Evolutionary conservation across 768 basidiomycete genomes (phyloP).

Genomic region (Boletales sp.): DNA sequence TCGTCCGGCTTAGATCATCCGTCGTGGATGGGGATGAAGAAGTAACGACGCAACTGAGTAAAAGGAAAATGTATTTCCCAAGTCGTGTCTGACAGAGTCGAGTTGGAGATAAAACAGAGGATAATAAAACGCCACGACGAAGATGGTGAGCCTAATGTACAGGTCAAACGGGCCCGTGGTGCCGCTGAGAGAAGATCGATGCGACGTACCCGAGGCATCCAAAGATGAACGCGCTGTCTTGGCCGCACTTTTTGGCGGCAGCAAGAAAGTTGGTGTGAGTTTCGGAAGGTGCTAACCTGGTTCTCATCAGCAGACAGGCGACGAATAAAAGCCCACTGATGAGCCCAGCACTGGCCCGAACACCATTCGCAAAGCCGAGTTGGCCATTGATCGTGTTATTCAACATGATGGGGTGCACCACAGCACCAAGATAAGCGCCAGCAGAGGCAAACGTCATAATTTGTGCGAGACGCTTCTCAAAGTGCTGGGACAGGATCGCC

Average conservation of each 20-base stretch:
- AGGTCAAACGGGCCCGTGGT: neutral
- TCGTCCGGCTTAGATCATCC: neutral
- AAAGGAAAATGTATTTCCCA: conserved; percentile 49
- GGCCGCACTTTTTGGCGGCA: conserved; percentile 18
- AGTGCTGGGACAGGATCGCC: conserved; percentile 52
- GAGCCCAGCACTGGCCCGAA: conserved; percentile 40
- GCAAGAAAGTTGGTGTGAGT: conserved; percentile 17
- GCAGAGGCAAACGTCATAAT: conserved; percentile 56
- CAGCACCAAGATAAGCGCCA: conserved; percentile 56
- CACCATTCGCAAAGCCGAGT: conserved; percentile 44
- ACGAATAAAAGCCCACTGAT: conserved; percentile 36
- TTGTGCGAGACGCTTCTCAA: conserved; percentile 43
- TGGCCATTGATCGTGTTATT: conserved; percentile 43
- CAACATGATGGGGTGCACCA: conserved; percentile 60
- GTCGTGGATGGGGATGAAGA: neutral
- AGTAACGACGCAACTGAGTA: conserved; percentile 43
- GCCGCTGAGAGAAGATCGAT: neutral
- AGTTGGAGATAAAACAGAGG: conserved; percentile 62
- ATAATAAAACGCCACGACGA: conserved; percentile 45
- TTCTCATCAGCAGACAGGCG: conserved; percentile 39
- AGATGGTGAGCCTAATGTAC: conserved; percentile 24
- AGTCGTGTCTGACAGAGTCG: conserved; percentile 45
- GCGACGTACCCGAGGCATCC: conserved; percentile 24
- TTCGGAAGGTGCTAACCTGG: conserved; percentile 36
- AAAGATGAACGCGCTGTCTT: conserved; percentile 25